Evolutionary conservation across 306 rosid species (phyloP).

Genomic region (Cyamopsis tetragonoloba): DNA sequence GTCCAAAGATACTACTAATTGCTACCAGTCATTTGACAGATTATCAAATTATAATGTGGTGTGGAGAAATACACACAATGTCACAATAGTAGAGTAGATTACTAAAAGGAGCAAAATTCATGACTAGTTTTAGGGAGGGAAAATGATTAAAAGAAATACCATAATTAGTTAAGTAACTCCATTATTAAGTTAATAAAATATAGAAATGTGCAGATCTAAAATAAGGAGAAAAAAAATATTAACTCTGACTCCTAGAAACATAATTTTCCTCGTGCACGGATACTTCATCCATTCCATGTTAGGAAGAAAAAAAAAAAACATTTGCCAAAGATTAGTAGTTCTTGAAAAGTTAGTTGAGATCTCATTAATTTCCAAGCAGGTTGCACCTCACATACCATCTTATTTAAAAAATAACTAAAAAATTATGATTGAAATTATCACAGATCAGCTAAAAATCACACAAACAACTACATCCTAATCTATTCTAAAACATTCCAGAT

Average conservation of each 20-base stretch:
- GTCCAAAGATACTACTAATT: background rate
- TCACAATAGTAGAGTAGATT: background rate
- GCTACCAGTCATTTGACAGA: background rate
- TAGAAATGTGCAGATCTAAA: constrained; percentile 13
- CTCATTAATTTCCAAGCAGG: background rate
- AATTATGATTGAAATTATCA: constrained; percentile 15
- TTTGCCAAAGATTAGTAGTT: background rate
- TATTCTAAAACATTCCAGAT: constrained; percentile 37
- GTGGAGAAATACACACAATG: constrained; percentile 1
- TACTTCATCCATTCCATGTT: background rate
- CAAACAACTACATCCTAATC: background rate
- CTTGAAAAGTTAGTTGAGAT: constrained; percentile 12
- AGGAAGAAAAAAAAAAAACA: background rate
- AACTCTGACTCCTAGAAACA: background rate
- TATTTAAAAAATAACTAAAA: background rate
- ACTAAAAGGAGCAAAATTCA: background rate
- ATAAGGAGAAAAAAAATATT: background rate
- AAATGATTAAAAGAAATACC: background rate
- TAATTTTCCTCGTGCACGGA: background rate
- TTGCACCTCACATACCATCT: background rate
- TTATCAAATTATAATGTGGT: background rate
- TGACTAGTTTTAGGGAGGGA: background rate
- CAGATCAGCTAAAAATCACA: constrained; percentile 23
- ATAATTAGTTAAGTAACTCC: background rate
- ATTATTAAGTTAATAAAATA: constrained; percentile 1